Conservation (phyloP, 2,329 filamentous ascomycete genomes). For the Fusarium illudens region DNA sequence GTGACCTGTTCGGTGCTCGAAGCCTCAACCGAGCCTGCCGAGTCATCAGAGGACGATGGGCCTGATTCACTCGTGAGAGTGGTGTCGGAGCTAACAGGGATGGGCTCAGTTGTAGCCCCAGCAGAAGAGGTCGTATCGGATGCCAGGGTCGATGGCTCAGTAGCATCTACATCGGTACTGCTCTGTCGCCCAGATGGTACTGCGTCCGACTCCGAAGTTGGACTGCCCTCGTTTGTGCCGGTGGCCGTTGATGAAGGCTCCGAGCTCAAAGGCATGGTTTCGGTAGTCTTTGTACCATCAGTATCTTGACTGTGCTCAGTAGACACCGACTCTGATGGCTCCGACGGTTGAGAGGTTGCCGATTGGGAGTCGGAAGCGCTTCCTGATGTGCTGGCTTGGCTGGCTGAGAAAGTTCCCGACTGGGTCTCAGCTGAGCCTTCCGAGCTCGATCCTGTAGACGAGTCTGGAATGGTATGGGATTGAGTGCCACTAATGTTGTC, state of each 20-base stretch:
- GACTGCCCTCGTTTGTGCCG: neutral
- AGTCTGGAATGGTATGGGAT: neutral
- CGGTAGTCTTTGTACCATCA: neutral
- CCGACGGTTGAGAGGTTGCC: neutral
- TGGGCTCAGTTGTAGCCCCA: neutral
- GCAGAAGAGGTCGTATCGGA: neutral
- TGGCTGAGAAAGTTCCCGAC: neutral
- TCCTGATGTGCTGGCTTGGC: neutral
- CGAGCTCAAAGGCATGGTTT: neutral
- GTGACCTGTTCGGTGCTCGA: neutral
- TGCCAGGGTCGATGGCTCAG: neutral
- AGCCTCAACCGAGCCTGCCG: neutral
- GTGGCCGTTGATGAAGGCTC: neutral
- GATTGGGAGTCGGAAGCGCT: neutral
- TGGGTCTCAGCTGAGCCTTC: neutral
- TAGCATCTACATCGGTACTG: neutral
- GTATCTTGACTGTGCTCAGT: neutral
- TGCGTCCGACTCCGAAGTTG: neutral
- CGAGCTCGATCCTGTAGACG: neutral
- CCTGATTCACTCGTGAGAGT: neutral
- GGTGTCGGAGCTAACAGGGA: neutral
- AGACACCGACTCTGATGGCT: neutral
- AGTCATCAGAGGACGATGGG: neutral
- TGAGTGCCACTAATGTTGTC: neutral
- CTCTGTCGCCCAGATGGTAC: neutral